Percentiles rank a stretch among this genome's conserved stretches.
These are phyloP conservation scores for Cryptococcus neoformans DNA, from an alignment of 1,284 basidiomycete genomes.

Conservation along the genomic window DNA sequence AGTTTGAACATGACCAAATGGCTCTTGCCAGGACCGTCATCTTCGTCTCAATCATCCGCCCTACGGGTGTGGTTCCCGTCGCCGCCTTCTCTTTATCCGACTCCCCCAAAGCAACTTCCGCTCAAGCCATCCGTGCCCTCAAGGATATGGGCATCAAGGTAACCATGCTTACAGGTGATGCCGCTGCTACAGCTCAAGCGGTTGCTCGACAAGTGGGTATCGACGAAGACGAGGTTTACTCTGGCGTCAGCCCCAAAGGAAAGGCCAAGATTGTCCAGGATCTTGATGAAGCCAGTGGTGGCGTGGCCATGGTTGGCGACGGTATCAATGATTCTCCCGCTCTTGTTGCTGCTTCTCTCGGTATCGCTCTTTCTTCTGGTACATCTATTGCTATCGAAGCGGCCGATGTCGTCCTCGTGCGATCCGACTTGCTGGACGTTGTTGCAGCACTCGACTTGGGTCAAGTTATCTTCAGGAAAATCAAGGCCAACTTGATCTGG, in stretches of 20 bases:
- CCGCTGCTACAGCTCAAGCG: slow-evolving; percentile 73
- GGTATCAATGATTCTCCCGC: slow-evolving; percentile 99
- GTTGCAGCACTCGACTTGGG: slow-evolving; percentile 93
- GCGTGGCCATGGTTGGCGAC: slow-evolving; percentile 96
- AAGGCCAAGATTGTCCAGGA: slow-evolving; percentile 80
- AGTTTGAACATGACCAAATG: slow-evolving; percentile 67
- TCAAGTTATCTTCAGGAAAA: slow-evolving; percentile 82
- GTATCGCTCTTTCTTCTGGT: slow-evolving; percentile 92
- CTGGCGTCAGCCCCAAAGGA: slow-evolving; percentile 86
- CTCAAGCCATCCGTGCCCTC: slow-evolving; percentile 72
- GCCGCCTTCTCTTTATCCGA: slow-evolving; percentile 78
- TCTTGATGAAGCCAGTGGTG: slow-evolving; percentile 63
- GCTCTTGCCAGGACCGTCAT: slow-evolving; percentile 76
- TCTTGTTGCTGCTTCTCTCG: slow-evolving; percentile 89
- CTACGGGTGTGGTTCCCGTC: slow-evolving; percentile 54
- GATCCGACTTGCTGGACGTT: slow-evolving; percentile 91
- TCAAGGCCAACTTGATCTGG: slow-evolving; percentile 80
- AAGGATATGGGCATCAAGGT: slow-evolving; percentile 85
- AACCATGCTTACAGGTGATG: slow-evolving; percentile 87
- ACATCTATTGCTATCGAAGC: slow-evolving; percentile 98
- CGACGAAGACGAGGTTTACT: slow-evolving; percentile 71
- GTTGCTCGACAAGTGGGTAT: slow-evolving; percentile 87
- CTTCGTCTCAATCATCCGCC: slow-evolving; percentile 63
- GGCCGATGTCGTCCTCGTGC: slow-evolving; percentile 96
- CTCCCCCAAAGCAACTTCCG: slow-evolving; percentile 74